Evolutionary conservation across 176 grass and related monocot species (phyloP).

Genomic region (Oryza brachyantha): DNA sequence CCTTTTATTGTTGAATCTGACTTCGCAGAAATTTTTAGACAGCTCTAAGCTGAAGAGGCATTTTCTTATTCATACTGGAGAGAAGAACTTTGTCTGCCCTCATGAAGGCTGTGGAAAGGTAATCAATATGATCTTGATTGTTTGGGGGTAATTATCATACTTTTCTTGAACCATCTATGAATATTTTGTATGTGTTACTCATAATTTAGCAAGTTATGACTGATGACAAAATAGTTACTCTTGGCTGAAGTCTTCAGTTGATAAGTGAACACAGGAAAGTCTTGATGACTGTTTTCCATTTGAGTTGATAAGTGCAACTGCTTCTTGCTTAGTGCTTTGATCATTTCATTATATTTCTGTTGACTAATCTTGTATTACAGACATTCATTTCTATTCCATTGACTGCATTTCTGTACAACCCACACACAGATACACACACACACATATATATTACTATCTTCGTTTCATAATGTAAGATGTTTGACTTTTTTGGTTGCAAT

Average conservation of each 20-base stretch:
- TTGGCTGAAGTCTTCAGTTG: not conserved
- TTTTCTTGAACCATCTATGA: not conserved
- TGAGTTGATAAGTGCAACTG: not conserved
- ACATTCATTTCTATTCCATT: not conserved
- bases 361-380: not conserved
- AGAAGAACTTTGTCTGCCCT: conserved; percentile 78
- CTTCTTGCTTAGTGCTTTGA: not conserved
- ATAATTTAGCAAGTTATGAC: not conserved
- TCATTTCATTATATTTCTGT: not conserved
- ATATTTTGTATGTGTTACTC: not conserved
- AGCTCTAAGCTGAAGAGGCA: conserved; percentile 98
- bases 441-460: not conserved
- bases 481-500: too few relatives aligned
- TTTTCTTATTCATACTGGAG: conserved; percentile 92
- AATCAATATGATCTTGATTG: conserved; percentile 16
- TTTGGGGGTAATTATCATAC: conserved; percentile 10
- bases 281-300: conserved; percentile 5
- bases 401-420: not conserved
- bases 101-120: conserved; percentile 97
- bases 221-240: not conserved
- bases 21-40: conserved; percentile 91
- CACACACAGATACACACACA: too few relatives aligned
- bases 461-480: too few relatives aligned
- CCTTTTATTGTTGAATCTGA: conserved; percentile 4
- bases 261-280: not conserved